Evolutionary conservation across 163 green algal genomes (phyloP).

Genomic region (Smithsoniella earleae): DNA sequence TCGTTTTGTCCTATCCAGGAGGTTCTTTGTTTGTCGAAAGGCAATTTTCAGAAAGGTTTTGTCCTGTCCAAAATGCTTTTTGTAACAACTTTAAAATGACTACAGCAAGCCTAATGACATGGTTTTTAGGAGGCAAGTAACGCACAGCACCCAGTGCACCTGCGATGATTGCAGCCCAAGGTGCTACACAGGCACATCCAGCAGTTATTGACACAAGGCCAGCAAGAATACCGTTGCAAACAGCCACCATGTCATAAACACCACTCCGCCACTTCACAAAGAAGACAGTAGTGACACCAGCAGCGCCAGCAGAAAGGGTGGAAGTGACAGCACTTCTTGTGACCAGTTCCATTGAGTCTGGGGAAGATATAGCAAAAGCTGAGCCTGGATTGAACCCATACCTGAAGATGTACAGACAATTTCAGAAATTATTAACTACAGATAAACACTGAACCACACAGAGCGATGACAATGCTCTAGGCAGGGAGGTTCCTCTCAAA

Average conservation of each 20-base stretch:
- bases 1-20: too few species aligned
- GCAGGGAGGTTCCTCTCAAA: too few species aligned
- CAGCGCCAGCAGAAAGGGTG: constrained; percentile 66
- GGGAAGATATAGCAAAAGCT: constrained; percentile 47
- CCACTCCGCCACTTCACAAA: constrained; percentile 32
- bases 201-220: constrained; percentile 85
- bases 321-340: constrained; percentile 69
- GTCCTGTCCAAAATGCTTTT: too few species aligned
- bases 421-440: neutral
- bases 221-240: constrained; percentile 72
- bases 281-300: constrained; percentile 64
- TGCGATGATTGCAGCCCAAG: constrained; percentile 78
- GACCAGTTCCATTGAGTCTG: constrained; percentile 35
- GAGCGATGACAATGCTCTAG: too few species aligned
- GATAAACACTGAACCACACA: neutral
- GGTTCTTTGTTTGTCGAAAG: too few species aligned
- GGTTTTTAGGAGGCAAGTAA: too few species aligned
- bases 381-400: constrained; percentile 93
- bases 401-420: neutral
- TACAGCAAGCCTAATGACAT: too few species aligned
- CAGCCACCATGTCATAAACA: constrained; percentile 47
- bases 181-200: constrained; percentile 59
- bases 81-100: too few species aligned
- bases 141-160: too few species aligned
- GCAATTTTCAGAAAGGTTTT: too few species aligned